phyloP scores from a whole-genome alignment of 2,329 filamentous ascomycete species.

The Allantophomopsis lycopodina region DNA sequence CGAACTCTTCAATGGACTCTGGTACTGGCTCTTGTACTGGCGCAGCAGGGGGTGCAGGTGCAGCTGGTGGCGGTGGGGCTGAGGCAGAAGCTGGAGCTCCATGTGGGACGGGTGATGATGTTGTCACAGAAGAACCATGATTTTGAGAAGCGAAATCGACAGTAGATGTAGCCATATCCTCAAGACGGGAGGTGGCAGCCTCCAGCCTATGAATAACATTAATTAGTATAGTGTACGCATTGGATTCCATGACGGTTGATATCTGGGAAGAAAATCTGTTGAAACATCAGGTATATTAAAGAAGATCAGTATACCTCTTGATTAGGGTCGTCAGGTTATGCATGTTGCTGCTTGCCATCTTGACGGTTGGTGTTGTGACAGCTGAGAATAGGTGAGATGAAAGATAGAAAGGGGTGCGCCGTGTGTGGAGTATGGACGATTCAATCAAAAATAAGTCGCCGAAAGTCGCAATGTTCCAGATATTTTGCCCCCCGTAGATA shows the following conservation, averaged over 20 bases:
- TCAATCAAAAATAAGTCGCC: too few species aligned
- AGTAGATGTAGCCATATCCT: constrained; percentile 81
- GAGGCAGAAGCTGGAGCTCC: constrained; percentile 21
- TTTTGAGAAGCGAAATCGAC: constrained; percentile 41
- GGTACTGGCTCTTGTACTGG: constrained; percentile 45
- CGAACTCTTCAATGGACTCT: constrained; percentile 76
- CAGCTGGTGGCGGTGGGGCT: constrained; percentile 22
- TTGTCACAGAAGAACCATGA: constrained; percentile 23
- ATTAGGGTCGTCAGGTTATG: constrained; percentile 94
- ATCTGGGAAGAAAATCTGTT: too few species aligned
- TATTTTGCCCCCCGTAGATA: too few species aligned
- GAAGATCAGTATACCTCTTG: constrained; percentile 57
- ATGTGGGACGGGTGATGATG: constrained; percentile 14
- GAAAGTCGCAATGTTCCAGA: too few species aligned
- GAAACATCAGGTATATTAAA: too few species aligned
- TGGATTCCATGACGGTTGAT: neutral
- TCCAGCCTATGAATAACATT: constrained; percentile 60
- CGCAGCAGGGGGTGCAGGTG: constrained; percentile 27
- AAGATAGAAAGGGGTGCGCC: neutral
- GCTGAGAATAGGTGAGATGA: neutral
- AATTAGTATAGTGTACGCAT: too few species aligned
- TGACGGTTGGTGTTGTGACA: constrained; percentile 1
- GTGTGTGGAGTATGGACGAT: too few species aligned
- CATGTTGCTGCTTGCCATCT: constrained; percentile 74
- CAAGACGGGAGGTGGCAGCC: constrained; percentile 87